These are phyloP conservation scores for Calendula officinalis DNA, from an alignment of 129 eudicot genomes.

Conservation along the genomic window DNA sequence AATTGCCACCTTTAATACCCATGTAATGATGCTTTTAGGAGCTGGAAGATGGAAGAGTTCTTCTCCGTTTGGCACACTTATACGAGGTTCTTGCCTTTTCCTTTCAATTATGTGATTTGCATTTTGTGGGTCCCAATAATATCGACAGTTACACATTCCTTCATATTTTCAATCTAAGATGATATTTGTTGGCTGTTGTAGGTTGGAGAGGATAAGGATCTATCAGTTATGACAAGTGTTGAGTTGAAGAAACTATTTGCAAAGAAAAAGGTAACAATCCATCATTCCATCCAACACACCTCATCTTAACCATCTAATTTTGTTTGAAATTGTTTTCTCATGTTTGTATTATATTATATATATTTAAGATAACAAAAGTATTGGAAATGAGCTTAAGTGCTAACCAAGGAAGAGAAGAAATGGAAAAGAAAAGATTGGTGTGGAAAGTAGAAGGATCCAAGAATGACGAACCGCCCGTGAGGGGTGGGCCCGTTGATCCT, in stretches of 20 bases:
- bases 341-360: neutral
- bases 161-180: constrained; percentile 5
- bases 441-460: constrained; percentile 68
- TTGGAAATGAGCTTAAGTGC: constrained; percentile 76
- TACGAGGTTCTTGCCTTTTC: constrained; percentile 60
- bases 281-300: too few species aligned
- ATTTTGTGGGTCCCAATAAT: too few species aligned
- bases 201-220: constrained; percentile 83
- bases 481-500: constrained; percentile 77
- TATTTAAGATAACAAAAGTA: constrained; percentile 49
- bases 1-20: too few species aligned
- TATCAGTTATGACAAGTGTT: constrained; percentile 61
- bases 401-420: constrained; percentile 82
- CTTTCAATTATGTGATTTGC: neutral
- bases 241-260: constrained; percentile 60
- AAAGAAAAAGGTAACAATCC: constrained; percentile 50
- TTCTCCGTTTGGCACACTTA: constrained; percentile 86
- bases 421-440: constrained; percentile 74
- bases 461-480: constrained; percentile 24
- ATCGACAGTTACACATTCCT: neutral
- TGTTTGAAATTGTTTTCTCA: neutral
- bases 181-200: constrained; percentile 19
- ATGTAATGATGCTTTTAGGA: constrained; percentile 36
- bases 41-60: constrained; percentile 70
- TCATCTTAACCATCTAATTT: neutral